These are phyloP conservation scores for Pseudomassariella vexata DNA, from an alignment of 2,329 filamentous ascomycete genomes.

Conservation along the genomic window DNA sequence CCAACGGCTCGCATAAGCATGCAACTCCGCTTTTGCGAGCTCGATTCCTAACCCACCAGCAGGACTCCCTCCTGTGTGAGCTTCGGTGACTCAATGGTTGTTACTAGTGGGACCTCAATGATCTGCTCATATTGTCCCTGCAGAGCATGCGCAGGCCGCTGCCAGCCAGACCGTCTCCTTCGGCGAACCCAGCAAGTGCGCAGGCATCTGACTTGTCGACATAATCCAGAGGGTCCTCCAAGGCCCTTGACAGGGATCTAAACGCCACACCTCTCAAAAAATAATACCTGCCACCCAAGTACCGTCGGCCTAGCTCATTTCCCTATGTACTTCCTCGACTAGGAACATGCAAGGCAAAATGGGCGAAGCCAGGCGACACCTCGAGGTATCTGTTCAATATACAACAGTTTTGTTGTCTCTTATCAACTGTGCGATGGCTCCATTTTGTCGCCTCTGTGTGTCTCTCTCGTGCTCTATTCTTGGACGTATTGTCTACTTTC, in stretches of 20 bases:
- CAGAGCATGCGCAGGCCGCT: conserved; percentile 19
- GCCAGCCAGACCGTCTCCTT: conserved; percentile 25
- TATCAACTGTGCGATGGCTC: conserved; percentile 16
- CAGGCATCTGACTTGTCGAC: conserved; percentile 11
- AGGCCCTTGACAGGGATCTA: conserved; percentile 23
- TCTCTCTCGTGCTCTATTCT: conserved; percentile 11
- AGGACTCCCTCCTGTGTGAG: conserved; percentile 3
- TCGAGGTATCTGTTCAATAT: conserved; percentile 20
- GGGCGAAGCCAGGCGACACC: conserved; percentile 16
- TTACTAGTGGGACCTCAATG: conserved; percentile 5
- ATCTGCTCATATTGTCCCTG: conserved; percentile 14
- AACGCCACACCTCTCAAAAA: conserved; percentile 26
- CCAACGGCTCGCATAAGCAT: conserved; percentile 3
- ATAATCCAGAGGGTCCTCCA: conserved; percentile 19
- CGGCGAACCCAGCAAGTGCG: conserved; percentile 24
- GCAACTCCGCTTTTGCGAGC: conserved; percentile 5
- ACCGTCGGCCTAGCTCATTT: conserved; percentile 15
- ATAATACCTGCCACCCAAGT: conserved; percentile 15
- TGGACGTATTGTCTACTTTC: conserved; percentile 7
- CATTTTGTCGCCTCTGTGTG: conserved; percentile 14
- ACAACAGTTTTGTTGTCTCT: conserved; percentile 16
- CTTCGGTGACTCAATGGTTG: conserved; percentile 16
- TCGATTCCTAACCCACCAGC: conserved; percentile 1
- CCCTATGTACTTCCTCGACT: conserved; percentile 18
- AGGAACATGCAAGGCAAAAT: conserved; percentile 16